Evolutionary conservation across 768 basidiomycete genomes (phyloP).

Genomic region (Tulasnella sp.): DNA sequence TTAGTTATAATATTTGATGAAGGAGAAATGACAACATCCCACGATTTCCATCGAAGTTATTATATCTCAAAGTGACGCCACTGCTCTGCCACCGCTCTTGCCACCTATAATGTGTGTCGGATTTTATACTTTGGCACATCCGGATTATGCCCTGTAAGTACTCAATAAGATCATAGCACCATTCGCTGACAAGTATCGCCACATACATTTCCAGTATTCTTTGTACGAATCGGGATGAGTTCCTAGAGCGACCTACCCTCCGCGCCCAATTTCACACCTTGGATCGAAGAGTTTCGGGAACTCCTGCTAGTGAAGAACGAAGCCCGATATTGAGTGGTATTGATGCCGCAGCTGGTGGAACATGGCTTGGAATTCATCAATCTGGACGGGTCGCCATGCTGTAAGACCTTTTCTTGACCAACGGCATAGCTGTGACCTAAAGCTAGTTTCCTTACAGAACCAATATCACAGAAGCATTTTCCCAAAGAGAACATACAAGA

Average conservation of each 20-base stretch:
- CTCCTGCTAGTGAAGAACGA: background rate
- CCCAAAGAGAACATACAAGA: slow-evolving; percentile 41
- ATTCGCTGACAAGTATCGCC: background rate
- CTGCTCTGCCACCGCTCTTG: too few species aligned
- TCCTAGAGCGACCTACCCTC: slow-evolving; percentile 12
- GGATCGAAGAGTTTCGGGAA: background rate
- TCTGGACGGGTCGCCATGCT: slow-evolving; percentile 55
- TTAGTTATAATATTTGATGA: too few species aligned
- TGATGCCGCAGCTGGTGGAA: slow-evolving; percentile 60
- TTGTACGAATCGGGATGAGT: slow-evolving; percentile 16
- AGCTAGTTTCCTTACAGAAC: slow-evolving; percentile 39
- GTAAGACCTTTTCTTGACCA: slow-evolving; percentile 38
- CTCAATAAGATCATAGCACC: background rate
- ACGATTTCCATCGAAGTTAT: too few species aligned
- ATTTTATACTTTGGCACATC: slow-evolving; percentile 10
- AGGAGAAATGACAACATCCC: too few species aligned
- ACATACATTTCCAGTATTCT: slow-evolving; percentile 16
- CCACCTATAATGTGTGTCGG: slow-evolving; percentile 17
- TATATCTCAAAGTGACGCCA: too few species aligned
- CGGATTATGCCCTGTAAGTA: slow-evolving; percentile 14
- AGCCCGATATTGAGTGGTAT: slow-evolving; percentile 55
- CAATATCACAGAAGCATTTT: slow-evolving; percentile 69
- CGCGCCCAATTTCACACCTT: slow-evolving; percentile 13
- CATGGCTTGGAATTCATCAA: slow-evolving; percentile 65
- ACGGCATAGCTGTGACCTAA: background rate